Percentiles rank a stretch among this genome's conserved stretches.
phyloP scores from a whole-genome alignment of 768 basidiomycete species.

The Cystofilobasidium capitatum region DNA sequence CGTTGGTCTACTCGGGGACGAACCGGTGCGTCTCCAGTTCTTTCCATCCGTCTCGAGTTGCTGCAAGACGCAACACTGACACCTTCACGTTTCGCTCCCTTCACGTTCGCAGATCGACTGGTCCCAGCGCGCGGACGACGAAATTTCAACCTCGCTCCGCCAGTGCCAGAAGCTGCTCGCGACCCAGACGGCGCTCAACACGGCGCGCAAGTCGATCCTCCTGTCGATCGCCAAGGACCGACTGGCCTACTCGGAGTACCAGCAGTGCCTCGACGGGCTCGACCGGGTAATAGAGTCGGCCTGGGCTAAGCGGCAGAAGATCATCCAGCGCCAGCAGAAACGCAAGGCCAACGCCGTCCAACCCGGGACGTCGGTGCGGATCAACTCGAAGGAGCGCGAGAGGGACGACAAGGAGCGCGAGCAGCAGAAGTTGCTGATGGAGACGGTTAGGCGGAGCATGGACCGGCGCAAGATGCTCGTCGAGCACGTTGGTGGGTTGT shows the following conservation, averaged over 20 bases:
- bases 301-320: conserved; percentile 69
- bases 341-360: conserved; percentile 60
- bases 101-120: conserved; percentile 37
- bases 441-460: conserved; percentile 47
- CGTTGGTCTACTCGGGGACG: conserved; percentile 46
- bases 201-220: conserved; percentile 65
- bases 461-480: conserved; percentile 71
- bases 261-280: conserved; percentile 69
- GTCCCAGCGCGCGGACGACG: conserved; percentile 60
- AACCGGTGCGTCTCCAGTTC: conserved; percentile 50
- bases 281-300: conserved; percentile 70
- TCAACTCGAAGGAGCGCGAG: conserved; percentile 33
- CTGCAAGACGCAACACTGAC: neutral
- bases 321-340: conserved; percentile 47
- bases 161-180: conserved; percentile 76
- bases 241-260: conserved; percentile 83
- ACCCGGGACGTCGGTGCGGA: conserved; percentile 34
- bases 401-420: conserved; percentile 34
- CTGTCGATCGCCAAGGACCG: conserved; percentile 69
- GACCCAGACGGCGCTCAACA: conserved; percentile 67
- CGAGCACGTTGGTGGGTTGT: conserved; percentile 60
- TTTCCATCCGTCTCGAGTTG: neutral
- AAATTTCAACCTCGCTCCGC: conserved; percentile 79
- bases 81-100: neutral
- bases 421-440: conserved; percentile 48